Conservation (phyloP, 352 stramenopile genomes). For the Globisporangium camurandrum region DNA sequence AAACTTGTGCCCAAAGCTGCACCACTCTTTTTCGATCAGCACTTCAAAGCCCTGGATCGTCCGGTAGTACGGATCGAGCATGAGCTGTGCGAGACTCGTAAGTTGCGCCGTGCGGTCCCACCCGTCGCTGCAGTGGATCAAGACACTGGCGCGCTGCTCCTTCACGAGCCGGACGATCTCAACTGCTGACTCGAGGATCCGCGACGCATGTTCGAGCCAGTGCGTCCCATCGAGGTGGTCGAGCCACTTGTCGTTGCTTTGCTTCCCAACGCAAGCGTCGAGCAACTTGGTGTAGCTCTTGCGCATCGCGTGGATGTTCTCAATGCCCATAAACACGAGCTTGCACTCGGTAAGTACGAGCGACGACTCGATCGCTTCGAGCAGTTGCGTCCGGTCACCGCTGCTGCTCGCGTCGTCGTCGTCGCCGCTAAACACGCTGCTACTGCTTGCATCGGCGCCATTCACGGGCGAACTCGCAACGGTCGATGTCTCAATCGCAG, state of each 20-base stretch:
- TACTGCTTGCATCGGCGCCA: not conserved
- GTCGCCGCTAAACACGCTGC: conserved; percentile 9
- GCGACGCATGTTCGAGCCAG: conserved; percentile 73
- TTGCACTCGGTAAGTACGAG: conserved; percentile 75
- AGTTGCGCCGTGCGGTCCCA: conserved; percentile 95
- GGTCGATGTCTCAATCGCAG: conserved; percentile 13
- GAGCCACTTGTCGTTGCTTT: conserved; percentile 72
- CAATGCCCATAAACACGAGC: conserved; percentile 87
- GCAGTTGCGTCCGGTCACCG: conserved; percentile 16
- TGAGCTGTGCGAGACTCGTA: conserved; percentile 67
- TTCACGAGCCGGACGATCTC: conserved; percentile 80
- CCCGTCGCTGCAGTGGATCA: conserved; percentile 98
- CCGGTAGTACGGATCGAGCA: conserved; percentile 89
- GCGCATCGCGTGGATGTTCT: conserved; percentile 91
- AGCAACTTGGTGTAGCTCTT: conserved; percentile 76
- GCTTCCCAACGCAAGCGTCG: conserved; percentile 53
- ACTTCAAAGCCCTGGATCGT: conserved; percentile 80
- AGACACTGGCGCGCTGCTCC: conserved; percentile 84
- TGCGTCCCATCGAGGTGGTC: conserved; percentile 64
- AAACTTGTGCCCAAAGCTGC: conserved; percentile 87
- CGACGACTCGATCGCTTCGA: conserved; percentile 38
- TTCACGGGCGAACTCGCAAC: conserved; percentile 14
- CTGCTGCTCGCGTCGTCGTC: conserved; percentile 18
- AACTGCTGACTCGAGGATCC: conserved; percentile 74
- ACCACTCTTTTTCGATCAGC: conserved; percentile 89